Percentiles rank a stretch among this genome's conserved stretches.
Evolutionary conservation across 202 grass and related monocot genomes (phyloP).

Genomic region (Panicum virgatum): DNA sequence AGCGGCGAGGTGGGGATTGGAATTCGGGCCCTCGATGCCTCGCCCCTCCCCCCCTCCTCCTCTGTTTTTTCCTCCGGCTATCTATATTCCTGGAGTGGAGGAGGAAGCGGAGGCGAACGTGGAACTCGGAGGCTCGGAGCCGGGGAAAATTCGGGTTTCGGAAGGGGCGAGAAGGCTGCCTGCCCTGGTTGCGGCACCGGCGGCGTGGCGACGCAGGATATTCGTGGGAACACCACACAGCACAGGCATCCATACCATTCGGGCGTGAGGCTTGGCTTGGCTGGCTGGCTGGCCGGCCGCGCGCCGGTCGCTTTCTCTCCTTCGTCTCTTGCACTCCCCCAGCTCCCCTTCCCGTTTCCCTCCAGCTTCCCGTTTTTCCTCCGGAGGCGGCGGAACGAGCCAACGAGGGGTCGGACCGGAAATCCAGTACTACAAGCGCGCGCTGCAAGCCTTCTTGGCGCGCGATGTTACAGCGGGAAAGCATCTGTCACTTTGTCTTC

Average conservation of each 20-base stretch:
- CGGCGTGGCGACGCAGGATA: slow-evolving; percentile 9
- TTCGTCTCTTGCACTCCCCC: too few species aligned
- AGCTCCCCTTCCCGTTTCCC: neutral
- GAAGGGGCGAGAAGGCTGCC: neutral
- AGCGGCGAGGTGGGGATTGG: slow-evolving; percentile 16
- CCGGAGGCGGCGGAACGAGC: neutral
- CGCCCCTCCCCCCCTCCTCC: neutral
- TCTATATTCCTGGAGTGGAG: slow-evolving; percentile 38
- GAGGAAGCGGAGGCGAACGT: slow-evolving; percentile 37
- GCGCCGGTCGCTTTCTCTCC: slow-evolving; percentile 6
- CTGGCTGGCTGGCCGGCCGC: neutral
- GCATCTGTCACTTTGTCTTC: too few species aligned
- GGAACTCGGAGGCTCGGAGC: slow-evolving; percentile 14
- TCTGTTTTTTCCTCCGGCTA: neutral
- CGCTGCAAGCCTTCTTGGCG: too few species aligned
- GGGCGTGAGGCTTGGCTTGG: neutral
- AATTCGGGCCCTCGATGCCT: neutral
- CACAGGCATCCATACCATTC: neutral
- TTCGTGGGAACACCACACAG: neutral
- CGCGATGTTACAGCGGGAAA: too few species aligned
- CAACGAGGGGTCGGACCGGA: too few species aligned
- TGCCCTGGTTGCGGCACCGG: neutral
- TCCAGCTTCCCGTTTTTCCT: neutral
- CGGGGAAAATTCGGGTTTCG: neutral
- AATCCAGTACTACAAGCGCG: too few species aligned